Conservation (phyloP, 2,329 filamentous ascomycete species). For the Epichloe baconii region DNA sequence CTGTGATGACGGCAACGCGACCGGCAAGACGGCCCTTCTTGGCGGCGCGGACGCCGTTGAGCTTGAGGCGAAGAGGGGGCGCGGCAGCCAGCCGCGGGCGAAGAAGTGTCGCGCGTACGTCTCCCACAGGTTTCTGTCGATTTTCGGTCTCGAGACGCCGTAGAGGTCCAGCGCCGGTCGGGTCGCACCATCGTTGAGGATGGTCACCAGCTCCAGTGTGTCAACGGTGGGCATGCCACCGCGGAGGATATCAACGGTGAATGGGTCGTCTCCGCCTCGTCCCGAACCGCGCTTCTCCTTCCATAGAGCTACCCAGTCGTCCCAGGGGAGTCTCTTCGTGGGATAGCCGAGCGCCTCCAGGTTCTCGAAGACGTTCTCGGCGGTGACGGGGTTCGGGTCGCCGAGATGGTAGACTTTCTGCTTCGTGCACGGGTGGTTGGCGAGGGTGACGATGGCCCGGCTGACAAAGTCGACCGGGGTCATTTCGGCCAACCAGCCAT, state of each 20-base stretch:
- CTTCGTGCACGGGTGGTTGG: slow-evolving; percentile 47
- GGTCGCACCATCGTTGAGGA: slow-evolving; percentile 59
- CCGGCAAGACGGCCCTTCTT: slow-evolving; percentile 49
- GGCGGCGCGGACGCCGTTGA: slow-evolving; percentile 12
- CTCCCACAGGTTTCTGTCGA: slow-evolving; percentile 57
- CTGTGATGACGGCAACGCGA: slow-evolving; percentile 63
- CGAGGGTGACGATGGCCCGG: slow-evolving; percentile 57
- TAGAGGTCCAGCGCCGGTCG: slow-evolving; percentile 40
- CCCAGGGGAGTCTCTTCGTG: slow-evolving; percentile 52
- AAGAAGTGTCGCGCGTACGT: slow-evolving; percentile 74
- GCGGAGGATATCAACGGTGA: slow-evolving; percentile 67
- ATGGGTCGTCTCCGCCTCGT: slow-evolving; percentile 56
- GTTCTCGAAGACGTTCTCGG: slow-evolving; percentile 49
- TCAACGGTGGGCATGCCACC: slow-evolving; percentile 69
- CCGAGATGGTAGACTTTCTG: slow-evolving; percentile 63
- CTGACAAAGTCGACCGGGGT: slow-evolving; percentile 74
- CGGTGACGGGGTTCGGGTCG: slow-evolving; percentile 57
- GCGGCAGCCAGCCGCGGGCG: slow-evolving; percentile 61
- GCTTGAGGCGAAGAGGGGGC: slow-evolving; percentile 41
- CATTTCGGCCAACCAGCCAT: slow-evolving; percentile 71
- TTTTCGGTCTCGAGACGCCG: slow-evolving; percentile 50
- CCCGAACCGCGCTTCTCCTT: slow-evolving; percentile 51
- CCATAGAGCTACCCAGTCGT: slow-evolving; percentile 66
- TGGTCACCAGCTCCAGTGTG: slow-evolving; percentile 56
- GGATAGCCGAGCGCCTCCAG: slow-evolving; percentile 56